Evolutionary conservation across 2,329 filamentous ascomycete genomes (phyloP).

Genomic region (Parastagonospora nodorum): DNA sequence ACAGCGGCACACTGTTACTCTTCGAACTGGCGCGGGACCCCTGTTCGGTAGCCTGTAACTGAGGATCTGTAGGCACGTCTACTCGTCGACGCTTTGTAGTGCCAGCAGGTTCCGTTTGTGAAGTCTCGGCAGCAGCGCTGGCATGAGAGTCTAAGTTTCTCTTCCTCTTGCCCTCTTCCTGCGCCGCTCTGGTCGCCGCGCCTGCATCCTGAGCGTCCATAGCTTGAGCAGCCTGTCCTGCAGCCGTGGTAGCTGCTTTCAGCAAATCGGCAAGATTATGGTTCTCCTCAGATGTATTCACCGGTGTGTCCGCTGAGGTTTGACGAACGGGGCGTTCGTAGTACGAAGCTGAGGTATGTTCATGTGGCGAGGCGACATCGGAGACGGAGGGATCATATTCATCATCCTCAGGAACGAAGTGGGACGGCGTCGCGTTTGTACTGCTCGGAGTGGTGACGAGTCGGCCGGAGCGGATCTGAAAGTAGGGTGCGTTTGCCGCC

Average conservation of each 20-base stretch:
- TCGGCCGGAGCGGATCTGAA: constrained; percentile 38
- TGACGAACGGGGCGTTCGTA: constrained; percentile 19
- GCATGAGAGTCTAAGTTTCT: constrained; percentile 14
- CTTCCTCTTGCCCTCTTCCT: constrained; percentile 35
- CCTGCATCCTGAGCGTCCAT: constrained; percentile 14
- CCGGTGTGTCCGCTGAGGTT: constrained; percentile 11
- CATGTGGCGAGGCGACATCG: constrained; percentile 13
- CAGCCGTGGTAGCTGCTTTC: constrained; percentile 44
- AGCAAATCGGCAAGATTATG: constrained; percentile 43
- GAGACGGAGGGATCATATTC: constrained; percentile 28
- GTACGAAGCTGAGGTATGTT: constrained; percentile 21
- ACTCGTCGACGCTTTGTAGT: constrained; percentile 27
- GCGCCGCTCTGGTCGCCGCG: constrained; percentile 1
- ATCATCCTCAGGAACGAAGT: constrained; percentile 21
- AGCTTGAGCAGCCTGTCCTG: constrained; percentile 27
- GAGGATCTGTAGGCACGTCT: constrained; percentile 21
- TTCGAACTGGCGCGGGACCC: constrained; percentile 3
- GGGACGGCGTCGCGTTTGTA: constrained; percentile 27
- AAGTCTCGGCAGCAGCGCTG: constrained; percentile 5
- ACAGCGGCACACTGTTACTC: constrained; percentile 14
- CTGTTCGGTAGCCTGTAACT: constrained; percentile 9
- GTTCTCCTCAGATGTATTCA: constrained; percentile 30
- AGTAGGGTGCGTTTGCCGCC: constrained; percentile 45
- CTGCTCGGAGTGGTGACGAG: constrained; percentile 24
- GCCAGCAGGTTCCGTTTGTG: constrained; percentile 5